Evolutionary conservation across 257 asterid genomes (phyloP).

Genomic region (Phtheirospermum japonicum): DNA sequence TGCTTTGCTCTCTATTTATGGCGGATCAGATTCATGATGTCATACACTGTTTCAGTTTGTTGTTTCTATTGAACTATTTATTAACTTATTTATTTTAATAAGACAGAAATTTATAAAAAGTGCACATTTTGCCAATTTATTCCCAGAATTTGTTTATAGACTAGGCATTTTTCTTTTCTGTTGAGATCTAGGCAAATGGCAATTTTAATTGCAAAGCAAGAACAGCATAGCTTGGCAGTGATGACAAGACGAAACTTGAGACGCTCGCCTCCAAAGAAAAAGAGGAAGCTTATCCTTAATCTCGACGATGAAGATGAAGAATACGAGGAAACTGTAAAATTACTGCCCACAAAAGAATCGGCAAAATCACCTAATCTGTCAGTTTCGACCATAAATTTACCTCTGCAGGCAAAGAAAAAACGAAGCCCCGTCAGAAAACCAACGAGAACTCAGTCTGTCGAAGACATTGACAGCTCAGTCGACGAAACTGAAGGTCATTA

Average conservation of each 20-base stretch:
- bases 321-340: conserved; percentile 25
- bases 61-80: no score
- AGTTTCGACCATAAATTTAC: conserved; percentile 19
- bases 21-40: no score
- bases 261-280: conserved; percentile 22
- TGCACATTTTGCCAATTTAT: no score
- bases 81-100: no score
- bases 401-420: conserved; percentile 21
- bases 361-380: conserved; percentile 22
- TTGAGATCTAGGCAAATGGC: conserved; percentile 34
- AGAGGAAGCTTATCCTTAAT: conserved; percentile 42
- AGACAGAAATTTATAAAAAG: no score
- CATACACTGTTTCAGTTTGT: no score
- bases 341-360: conserved; percentile 16
- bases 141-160: not conserved
- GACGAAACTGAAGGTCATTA: conserved; percentile 28
- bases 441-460: conserved; percentile 10
- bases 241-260: conserved; percentile 30
- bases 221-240: conserved; percentile 26
- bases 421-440: not conserved
- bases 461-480: conserved; percentile 26
- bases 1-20: no score
- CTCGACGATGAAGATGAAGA: conserved; percentile 51
- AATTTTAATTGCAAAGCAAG: conserved; percentile 40
- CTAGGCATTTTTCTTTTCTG: not conserved